Evolutionary conservation across 495 filamentous ascomycete genomes (phyloP).

Genomic region (Eremomyces bilateralis): DNA sequence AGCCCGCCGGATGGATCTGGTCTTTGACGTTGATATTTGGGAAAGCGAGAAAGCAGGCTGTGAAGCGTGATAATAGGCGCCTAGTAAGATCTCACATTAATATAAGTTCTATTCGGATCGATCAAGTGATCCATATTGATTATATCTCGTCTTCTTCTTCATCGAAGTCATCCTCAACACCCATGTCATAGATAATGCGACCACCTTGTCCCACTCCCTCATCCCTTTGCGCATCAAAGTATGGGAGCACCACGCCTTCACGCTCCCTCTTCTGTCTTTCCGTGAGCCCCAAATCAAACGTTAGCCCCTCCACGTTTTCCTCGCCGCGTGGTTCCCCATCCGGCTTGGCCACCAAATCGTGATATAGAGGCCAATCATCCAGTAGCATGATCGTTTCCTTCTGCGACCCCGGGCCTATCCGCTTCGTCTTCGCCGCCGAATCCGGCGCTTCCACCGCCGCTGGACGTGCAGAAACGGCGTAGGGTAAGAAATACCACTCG

Average conservation of each 20-base stretch:
- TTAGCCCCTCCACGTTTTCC: slow-evolving; percentile 32
- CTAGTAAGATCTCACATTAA: too few species aligned
- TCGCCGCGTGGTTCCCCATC: slow-evolving; percentile 21
- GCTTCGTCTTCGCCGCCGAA: slow-evolving; percentile 7
- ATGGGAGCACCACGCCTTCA: slow-evolving; percentile 77
- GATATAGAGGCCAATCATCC: slow-evolving; percentile 55
- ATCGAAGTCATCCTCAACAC: slow-evolving; percentile 91
- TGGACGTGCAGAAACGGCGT: neutral
- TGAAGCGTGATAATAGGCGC: too few species aligned
- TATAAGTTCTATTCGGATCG: too few species aligned
- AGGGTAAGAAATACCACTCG: slow-evolving; percentile 50
- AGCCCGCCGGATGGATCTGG: too few species aligned
- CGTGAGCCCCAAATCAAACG: slow-evolving; percentile 75
- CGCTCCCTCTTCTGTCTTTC: slow-evolving; percentile 67
- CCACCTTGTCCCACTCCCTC: slow-evolving; percentile 64
- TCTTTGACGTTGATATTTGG: too few species aligned
- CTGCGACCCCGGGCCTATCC: neutral
- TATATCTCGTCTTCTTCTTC: slow-evolving; percentile 92
- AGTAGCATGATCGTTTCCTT: slow-evolving; percentile 40
- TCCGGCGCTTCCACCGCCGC: neutral
- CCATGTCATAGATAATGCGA: slow-evolving; percentile 89
- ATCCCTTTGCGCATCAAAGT: slow-evolving; percentile 81
- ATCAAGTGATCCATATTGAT: too few species aligned
- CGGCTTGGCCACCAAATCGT: slow-evolving; percentile 10
- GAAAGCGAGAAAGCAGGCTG: too few species aligned